phyloP scores from a whole-genome alignment of 805 yeast species.

The Sugiyamaella lignohabitans region DNA sequence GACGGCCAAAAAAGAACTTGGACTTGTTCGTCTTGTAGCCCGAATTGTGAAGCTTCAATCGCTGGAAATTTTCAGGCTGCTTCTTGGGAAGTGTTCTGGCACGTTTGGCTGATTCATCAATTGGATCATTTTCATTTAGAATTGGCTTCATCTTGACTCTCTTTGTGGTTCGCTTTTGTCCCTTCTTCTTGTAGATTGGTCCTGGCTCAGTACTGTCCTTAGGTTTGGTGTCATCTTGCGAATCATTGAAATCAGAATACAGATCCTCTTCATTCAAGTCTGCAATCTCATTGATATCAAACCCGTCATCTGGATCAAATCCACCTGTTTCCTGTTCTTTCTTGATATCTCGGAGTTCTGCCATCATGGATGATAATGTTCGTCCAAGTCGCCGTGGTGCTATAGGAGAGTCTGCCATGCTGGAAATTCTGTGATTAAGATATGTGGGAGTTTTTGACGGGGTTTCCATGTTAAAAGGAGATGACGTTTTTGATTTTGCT shows the following conservation, averaged over 20 bases:
- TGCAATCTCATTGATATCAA: constrained; percentile 16
- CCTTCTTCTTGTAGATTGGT: constrained; percentile 35
- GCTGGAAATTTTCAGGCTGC: constrained; percentile 18
- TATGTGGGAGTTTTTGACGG: constrained; percentile 13
- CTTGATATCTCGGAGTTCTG: constrained; percentile 37
- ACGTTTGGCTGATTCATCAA: background rate
- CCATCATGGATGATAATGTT: constrained; percentile 41
- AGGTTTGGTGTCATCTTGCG: constrained; percentile 14
- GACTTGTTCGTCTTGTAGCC: constrained; percentile 18
- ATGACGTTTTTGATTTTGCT: constrained; percentile 3
- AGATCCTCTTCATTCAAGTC: constrained; percentile 21
- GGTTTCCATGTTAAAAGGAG: constrained; percentile 7
- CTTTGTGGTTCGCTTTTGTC: constrained; percentile 32
- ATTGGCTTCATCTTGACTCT: constrained; percentile 23
- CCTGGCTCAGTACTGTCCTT: too few species aligned
- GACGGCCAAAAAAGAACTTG: constrained; percentile 2
- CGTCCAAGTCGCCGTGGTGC: constrained; percentile 27
- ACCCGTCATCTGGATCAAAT: constrained; percentile 16
- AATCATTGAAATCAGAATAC: constrained; percentile 14
- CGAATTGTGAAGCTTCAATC: constrained; percentile 19
- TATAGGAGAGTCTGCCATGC: constrained; percentile 23
- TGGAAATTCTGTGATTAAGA: constrained; percentile 1
- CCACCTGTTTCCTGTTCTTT: constrained; percentile 21
- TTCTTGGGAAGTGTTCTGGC: constrained; percentile 6
- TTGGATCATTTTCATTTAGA: constrained; percentile 18